phyloP scores from a whole-genome alignment of 2,329 filamentous ascomycete genomes.

The Lasiodiplodia citricola region DNA sequence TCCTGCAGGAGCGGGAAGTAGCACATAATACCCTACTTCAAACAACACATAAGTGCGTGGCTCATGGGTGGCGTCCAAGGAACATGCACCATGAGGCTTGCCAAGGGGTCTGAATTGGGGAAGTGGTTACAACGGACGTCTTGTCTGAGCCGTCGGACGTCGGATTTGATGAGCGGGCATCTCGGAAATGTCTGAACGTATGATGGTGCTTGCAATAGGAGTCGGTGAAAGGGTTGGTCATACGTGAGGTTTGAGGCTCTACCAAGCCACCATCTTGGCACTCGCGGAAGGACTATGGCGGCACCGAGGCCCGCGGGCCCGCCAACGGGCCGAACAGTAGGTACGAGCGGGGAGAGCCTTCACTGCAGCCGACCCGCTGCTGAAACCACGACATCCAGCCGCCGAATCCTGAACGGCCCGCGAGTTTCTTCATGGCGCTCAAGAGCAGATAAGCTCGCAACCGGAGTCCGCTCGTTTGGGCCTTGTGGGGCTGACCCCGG shows the following conservation, averaged over 20 bases:
- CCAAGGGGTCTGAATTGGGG: not conserved
- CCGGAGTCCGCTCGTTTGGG: not conserved
- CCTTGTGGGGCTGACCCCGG: not conserved
- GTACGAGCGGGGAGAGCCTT: not conserved
- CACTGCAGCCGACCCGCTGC: not conserved
- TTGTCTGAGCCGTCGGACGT: not conserved
- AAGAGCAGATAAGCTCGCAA: conserved; percentile 13
- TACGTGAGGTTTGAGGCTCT: not conserved
- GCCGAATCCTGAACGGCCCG: not conserved
- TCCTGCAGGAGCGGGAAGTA: not conserved
- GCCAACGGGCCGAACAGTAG: not conserved
- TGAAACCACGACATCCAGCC: not conserved
- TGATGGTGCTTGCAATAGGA: not conserved
- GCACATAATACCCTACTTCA: not conserved
- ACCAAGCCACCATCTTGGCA: conserved; percentile 2
- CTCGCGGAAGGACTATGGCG: conserved; percentile 1
- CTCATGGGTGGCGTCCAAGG: not conserved
- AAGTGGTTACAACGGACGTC: not conserved
- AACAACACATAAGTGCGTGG: not conserved
- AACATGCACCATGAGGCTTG: not conserved
- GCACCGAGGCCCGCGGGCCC: conserved; percentile 3
- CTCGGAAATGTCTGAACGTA: not conserved
- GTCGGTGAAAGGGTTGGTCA: no score
- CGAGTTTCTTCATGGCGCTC: not conserved
- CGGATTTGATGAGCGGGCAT: not conserved